phyloP scores from a whole-genome alignment of 1,284 basidiomycete species.

The Leucocoprinus gongylophorus region DNA sequence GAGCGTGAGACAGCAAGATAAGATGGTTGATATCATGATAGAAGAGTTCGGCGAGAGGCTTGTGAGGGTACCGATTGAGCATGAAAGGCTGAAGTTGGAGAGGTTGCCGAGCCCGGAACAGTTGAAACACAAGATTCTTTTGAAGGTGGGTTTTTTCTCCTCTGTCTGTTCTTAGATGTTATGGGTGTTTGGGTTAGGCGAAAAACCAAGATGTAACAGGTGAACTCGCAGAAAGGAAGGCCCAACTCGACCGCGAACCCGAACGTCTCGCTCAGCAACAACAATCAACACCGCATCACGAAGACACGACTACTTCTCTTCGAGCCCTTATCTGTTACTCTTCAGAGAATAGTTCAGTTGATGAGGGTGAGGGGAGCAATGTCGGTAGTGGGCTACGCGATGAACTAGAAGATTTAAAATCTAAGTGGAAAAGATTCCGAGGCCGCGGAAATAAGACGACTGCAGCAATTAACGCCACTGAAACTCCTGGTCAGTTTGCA shows the following conservation, averaged over 20 bases:
- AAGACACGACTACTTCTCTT: constrained; percentile 6
- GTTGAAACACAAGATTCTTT: constrained; percentile 71
- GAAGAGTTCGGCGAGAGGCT: constrained; percentile 76
- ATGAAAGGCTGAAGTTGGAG: constrained; percentile 42
- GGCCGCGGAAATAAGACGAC: not conserved
- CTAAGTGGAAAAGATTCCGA: constrained; percentile 18
- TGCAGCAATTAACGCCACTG: too few relatives aligned
- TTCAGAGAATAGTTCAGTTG: not conserved
- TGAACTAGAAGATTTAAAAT: constrained; percentile 18
- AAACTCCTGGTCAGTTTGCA: too few relatives aligned
- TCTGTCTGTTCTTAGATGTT: too few relatives aligned
- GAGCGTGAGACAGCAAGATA: constrained; percentile 74
- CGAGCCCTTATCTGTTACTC: constrained; percentile 14
- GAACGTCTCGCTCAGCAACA: constrained; percentile 6
- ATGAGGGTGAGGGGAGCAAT: not conserved
- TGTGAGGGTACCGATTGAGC: constrained; percentile 52
- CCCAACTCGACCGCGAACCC: constrained; percentile 5
- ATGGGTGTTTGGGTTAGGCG: constrained; percentile 13
- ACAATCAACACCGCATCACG: constrained; percentile 3
- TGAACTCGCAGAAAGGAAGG: constrained; percentile 19
- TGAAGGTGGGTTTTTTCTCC: constrained; percentile 57
- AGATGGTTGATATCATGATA: constrained; percentile 72
- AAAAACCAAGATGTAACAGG: constrained; percentile 22
- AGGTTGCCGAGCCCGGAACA: constrained; percentile 83
- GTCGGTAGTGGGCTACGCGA: constrained; percentile 8